Evolutionary conservation across 192 early-diverging fungal genomes (phyloP).

Genomic region (Backusella parvicylindrica): DNA sequence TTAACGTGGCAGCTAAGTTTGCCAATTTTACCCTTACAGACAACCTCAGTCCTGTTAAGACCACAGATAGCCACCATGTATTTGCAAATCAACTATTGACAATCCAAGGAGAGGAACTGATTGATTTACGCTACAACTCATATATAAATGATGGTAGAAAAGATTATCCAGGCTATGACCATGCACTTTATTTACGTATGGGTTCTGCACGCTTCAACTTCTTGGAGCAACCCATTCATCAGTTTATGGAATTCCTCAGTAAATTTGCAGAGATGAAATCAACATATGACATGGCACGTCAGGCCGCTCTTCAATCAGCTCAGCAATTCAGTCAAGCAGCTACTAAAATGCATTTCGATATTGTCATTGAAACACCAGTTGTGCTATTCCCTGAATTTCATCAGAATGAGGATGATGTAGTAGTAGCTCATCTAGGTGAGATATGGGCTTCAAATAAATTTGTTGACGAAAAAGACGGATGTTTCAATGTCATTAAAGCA

Average conservation of each 20-base stretch:
- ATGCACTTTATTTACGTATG: constrained; percentile 67
- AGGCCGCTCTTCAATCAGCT: constrained; percentile 77
- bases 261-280: constrained; percentile 88
- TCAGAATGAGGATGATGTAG: constrained; percentile 52
- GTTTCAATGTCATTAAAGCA: constrained; percentile 60
- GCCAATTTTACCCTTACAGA: constrained; percentile 68
- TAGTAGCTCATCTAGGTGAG: constrained; percentile 81
- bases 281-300: constrained; percentile 83
- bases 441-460: constrained; percentile 83
- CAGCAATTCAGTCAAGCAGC: constrained; percentile 73
- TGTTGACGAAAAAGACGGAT: constrained; percentile 45
- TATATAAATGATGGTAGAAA: constrained; percentile 46
- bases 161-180: constrained; percentile 84
- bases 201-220: constrained; percentile 81
- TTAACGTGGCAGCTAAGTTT: constrained; percentile 64
- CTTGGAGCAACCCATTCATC: constrained; percentile 67
- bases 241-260: constrained; percentile 74
- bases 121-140: constrained; percentile 86
- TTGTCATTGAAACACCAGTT: constrained; percentile 82
- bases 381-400: constrained; percentile 71
- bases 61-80: neutral
- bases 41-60: constrained; percentile 38
- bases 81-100: constrained; percentile 48
- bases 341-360: constrained; percentile 81
- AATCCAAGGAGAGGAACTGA: constrained; percentile 86